Base-by-base conservation (phyloP, 2,329 filamentous ascomycete genomes). In the Cladosporium sp. region DNA sequence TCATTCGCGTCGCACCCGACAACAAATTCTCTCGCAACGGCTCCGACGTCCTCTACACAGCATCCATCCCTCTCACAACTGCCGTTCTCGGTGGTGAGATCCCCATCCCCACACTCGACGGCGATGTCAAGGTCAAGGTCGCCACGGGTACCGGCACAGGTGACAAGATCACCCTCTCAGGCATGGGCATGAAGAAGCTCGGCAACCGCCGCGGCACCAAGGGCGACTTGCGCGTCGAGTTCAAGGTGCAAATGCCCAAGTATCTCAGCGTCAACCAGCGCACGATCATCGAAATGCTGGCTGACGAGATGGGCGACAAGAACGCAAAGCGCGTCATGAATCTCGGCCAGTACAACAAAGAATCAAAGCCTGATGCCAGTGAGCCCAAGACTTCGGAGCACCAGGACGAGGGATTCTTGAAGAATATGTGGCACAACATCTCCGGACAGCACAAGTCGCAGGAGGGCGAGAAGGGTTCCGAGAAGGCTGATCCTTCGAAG, bases 201-300 rank as follows among this genome's bases (percentile, higher is more conserved):
- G 80, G 68, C 36, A 67, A 82, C 17, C 82, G 90, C 48, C 82
- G 86, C 57, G 83, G 81, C 32, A 82, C 81, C 37, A 83, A 81
- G 28, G 94, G 94, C 62, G 94, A 99, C 70, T 77, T 99, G 60
- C 88, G 85, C 71, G 91, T 99, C 6, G 93, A 99, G 73, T 99
- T 96, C 82, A 91, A 91, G 73, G 90, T 99, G 45, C 79, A 83
- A 56, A 96, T 97, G 90, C 94, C 94, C 45, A 97, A 96, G 76
- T 97, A 93, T 68, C 80, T 99, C 63, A 91, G 83, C 56, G 83
- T 88, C 45, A 97, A 96, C 76, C 92, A 99, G 78, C 83, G 94
- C 55, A 95, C 90, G 0, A 89, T 99, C 59, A 77, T 96, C 44
- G 94, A 99, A 77, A 93, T 97, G 84, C 83, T 99, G 63, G 94